phyloP scores from a whole-genome alignment of 2,329 filamentous ascomycete genomes.

The Ophiostoma fasciatum region DNA sequence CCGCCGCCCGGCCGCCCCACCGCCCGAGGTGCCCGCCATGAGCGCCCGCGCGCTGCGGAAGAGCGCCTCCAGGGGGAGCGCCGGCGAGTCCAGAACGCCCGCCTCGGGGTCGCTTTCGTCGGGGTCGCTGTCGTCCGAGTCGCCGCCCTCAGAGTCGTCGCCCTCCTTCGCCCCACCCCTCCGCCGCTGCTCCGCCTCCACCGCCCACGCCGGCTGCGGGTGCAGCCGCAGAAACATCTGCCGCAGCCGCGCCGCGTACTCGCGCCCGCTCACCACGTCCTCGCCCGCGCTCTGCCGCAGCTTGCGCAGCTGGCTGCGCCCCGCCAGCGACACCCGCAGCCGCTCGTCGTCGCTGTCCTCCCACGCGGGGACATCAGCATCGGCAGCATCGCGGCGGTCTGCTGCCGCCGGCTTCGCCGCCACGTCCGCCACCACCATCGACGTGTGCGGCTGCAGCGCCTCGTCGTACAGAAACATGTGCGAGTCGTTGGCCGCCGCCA shows the following conservation, averaged over 20 bases:
- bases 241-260: conserved; percentile 69
- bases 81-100: conserved; percentile 40
- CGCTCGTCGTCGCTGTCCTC: conserved; percentile 93
- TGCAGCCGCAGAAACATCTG: conserved; percentile 55
- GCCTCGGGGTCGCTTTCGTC: conserved; percentile 12
- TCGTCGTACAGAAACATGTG: conserved; percentile 75
- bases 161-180: conserved; percentile 26
- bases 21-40: conserved; percentile 15
- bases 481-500: conserved; percentile 49
- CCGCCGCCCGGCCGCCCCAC: conserved; percentile 42
- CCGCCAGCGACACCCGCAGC: conserved; percentile 66
- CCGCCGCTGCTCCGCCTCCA: conserved; percentile 33
- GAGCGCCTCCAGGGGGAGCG: conserved; percentile 64
- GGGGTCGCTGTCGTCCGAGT: conserved; percentile 11
- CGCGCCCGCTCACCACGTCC: conserved; percentile 71
- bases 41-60: conserved; percentile 55
- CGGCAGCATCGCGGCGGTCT: conserved; percentile 21
- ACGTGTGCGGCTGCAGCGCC: conserved; percentile 4
- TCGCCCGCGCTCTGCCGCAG: conserved; percentile 67
- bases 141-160: conserved; percentile 18
- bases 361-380: conserved; percentile 50
- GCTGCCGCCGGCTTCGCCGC: conserved; percentile 17
- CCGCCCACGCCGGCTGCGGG: conserved; percentile 46
- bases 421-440: not conserved
- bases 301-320: conserved; percentile 63